Percentiles rank a stretch among this genome's conserved stretches.
Evolutionary conservation across 106 monocot species (phyloP).

Genomic region (Gastrodia elata): DNA sequence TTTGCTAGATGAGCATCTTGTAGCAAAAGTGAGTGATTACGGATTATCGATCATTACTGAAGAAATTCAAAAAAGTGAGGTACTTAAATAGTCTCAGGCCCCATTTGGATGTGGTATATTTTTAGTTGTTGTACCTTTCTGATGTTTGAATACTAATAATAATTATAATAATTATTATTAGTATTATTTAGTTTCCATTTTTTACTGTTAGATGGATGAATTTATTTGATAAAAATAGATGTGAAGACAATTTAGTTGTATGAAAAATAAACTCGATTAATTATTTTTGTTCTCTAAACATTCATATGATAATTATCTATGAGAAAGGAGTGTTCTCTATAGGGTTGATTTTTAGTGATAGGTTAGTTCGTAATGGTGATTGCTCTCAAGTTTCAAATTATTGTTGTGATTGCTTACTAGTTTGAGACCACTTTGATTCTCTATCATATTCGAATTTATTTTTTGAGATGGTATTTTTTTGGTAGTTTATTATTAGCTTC

Average conservation of each 20-base stretch:
- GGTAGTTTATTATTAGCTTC: neutral
- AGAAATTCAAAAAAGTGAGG: constrained; percentile 74
- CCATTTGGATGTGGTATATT: neutral
- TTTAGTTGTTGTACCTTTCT: neutral
- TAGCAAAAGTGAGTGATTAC: constrained; percentile 86
- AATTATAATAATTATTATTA: neutral
- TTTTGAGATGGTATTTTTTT: neutral
- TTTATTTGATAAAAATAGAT: too few relatives aligned
- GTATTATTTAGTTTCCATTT: neutral
- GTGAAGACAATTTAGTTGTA: too few relatives aligned
- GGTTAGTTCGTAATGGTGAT: neutral
- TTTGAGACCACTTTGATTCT: neutral
- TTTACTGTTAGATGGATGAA: neutral
- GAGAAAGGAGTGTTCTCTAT: neutral
- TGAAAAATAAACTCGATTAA: too few relatives aligned
- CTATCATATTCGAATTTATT: neutral
- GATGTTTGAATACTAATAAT: neutral
- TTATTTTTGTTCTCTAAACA: too few relatives aligned
- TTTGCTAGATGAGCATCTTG: constrained; percentile 75
- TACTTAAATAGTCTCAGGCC: constrained; percentile 1
- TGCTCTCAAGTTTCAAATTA: neutral
- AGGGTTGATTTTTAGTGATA: neutral
- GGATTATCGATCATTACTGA: constrained; percentile 89
- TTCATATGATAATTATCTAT: neutral
- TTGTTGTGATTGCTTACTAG: neutral